Base-by-base conservation (phyloP, 495 filamentous ascomycete genomes). In the Penicillium mononematosum region DNA sequence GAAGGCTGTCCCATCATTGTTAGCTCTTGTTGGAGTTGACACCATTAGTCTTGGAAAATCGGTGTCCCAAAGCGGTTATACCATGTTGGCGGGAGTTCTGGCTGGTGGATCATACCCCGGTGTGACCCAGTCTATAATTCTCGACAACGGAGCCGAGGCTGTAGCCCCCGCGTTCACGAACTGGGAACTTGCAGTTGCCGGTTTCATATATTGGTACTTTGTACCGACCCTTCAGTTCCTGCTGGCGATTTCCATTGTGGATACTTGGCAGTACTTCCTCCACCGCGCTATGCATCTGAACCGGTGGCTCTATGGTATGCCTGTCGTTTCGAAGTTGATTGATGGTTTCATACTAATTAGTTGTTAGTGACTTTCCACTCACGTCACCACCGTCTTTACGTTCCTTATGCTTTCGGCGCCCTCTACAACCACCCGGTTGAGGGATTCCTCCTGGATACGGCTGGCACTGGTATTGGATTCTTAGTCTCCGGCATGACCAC, bases 231-330 rank as follows among this genome's bases (percentile, higher is more conserved):
- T 90, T 43, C 91, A 96, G 70, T 83, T 96, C 63, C 71, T 81
- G 56, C 53, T 88, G 32, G 94, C 85, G 34, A 81, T 92, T 60
- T 75, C 80, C 56, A 71, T 90, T 56, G 80, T 96, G 57, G 94
- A 98, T 75, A 95, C 91, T 34, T 96, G 92, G 90, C 91, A 98
- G 64, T 98, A 98, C 77, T 96, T 96, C 74, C 79, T 88, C 68
- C 94, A 98, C 76, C 88, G 94, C 25, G 83, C 84, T 39, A 96
- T 97, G 91, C 94, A 98, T 70, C 73, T 91, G 75, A 93, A 95
- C 72, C 89, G 89, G 67, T 97, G 90, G 89, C 86, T 98, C 58
- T 98, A 98, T 80, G 89, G 92, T 96, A 80, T 70, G 87, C 83
- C 44, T n/a, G 10, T 27, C 11, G 16, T n/a, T 39, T 44, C 14